These are phyloP conservation scores for Aphanomyces stellatus DNA, from an alignment of 352 stramenopile species.

Conservation along the genomic window DNA sequence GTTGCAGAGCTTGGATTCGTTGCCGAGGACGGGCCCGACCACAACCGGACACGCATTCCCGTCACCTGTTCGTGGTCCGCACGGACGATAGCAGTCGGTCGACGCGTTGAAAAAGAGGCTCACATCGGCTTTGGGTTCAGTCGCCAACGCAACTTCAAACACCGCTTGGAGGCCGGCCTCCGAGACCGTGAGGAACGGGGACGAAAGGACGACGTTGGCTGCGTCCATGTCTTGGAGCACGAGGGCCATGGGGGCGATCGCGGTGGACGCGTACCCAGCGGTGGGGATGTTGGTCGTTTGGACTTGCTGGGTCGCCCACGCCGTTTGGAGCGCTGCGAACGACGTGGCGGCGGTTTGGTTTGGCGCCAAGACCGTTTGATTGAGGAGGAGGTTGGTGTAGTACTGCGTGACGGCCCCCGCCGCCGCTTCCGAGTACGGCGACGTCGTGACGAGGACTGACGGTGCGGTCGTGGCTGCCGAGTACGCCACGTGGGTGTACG, in stretches of 20 bases:
- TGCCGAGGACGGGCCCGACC: neutral
- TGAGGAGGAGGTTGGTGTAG: neutral
- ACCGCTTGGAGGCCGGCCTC: constrained; percentile 60
- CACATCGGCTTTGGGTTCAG: constrained; percentile 47
- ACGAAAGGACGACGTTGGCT: constrained; percentile 60
- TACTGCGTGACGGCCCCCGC: neutral
- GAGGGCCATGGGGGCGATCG: constrained; percentile 21
- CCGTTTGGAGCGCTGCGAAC: neutral
- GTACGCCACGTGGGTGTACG: neutral
- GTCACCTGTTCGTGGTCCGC: constrained; percentile 20
- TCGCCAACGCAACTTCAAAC: constrained; percentile 61
- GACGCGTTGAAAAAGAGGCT: constrained; percentile 34
- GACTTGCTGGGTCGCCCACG: neutral
- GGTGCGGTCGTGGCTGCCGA: neutral
- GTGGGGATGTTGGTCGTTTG: neutral
- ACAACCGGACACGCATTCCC: constrained; percentile 34
- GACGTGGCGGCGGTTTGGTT: neutral
- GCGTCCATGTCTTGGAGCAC: constrained; percentile 43
- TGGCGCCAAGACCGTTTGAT: neutral
- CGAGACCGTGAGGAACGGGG: constrained; percentile 46
- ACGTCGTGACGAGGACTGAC: neutral
- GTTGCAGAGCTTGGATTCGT: constrained; percentile 43
- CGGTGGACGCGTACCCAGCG: constrained; percentile 1
- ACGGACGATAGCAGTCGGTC: constrained; percentile 50
- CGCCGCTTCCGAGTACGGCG: neutral